Evolutionary conservation across 352 stramenopile genomes (phyloP), one percentile per base, ranked within the genome.

Genomic region (Phytopythium boreale): DNA sequence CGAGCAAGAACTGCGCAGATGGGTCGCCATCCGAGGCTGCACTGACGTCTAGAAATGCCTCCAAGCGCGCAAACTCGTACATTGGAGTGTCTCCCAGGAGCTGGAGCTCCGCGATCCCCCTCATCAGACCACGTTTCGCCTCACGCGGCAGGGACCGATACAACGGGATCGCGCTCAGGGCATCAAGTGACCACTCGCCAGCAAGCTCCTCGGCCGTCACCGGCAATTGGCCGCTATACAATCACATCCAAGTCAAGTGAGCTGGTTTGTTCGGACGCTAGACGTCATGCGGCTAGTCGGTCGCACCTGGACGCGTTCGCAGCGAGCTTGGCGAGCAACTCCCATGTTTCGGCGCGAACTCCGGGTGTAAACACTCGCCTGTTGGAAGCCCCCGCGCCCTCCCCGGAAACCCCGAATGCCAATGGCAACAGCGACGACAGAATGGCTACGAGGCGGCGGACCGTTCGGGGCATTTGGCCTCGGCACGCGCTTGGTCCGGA

Each of bases 1-100:
- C 79, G 14, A 88, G 67, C 1, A 78, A 49, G 61, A 90, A 85
- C 56, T 91, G 82, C 34, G 83, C 72, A 17, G 67, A 56, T 0
- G 66, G 66, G 37, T 65, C 64, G 1, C 75, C 72, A 19, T 66
- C 60, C 0, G 7, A 36, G 14, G 47, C 55, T 9, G 83, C 84
- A 50, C 84, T 90, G 3, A 46, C 61, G 15, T 74, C 29, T 12
- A 92, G 67, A 44, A 87, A 85, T 0, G 66, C 24, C 14, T 67
- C 47, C 0, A 74, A 69, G 17, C 64, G 63, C 1, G 52, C 71
- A 12, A 68, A 36, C 49, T 79, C 74, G 29, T 55, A 31, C 1
- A 61, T 8, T 24, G 66, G 27, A 1, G 58, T 67, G 7, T 52
- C 64, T 26, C 64, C 52, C 7, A 75, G 59, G 27, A 88, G 62